These are phyloP conservation scores for Periglandula ipomoeae DNA, from an alignment of 2,329 filamentous ascomycete genomes.

Conservation along the genomic window DNA sequence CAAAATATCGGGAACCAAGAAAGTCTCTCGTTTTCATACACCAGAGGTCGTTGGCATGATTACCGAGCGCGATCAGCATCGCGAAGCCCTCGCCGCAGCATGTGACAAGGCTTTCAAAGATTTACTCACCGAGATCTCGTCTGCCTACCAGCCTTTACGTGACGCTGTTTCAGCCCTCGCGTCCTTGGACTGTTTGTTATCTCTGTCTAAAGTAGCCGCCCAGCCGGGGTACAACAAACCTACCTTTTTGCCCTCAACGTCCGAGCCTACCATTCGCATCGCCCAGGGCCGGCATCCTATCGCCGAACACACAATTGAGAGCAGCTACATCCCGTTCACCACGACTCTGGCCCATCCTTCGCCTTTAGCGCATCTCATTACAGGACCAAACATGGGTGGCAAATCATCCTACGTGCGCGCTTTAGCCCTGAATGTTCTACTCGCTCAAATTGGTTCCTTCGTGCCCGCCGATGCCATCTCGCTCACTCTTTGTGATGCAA, in stretches of 20 bases:
- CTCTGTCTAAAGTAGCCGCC: constrained; percentile 71
- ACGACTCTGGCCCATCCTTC: constrained; percentile 58
- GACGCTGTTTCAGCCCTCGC: constrained; percentile 82
- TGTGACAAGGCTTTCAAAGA: constrained; percentile 74
- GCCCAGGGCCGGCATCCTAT: constrained; percentile 77
- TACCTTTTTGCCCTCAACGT: constrained; percentile 49
- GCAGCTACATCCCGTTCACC: constrained; percentile 86
- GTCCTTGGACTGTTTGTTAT: constrained; percentile 81
- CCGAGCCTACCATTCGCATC: constrained; percentile 55
- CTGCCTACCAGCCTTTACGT: constrained; percentile 81
- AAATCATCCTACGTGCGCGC: constrained; percentile 97
- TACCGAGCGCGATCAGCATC: constrained; percentile 85
- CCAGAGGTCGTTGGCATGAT: constrained; percentile 79
- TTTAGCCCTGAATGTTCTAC: constrained; percentile 82
- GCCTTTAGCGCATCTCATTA: constrained; percentile 74
- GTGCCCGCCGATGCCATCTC: constrained; percentile 69
- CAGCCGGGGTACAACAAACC: constrained; percentile 86
- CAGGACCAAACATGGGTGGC: constrained; percentile 97
- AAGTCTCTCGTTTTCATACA: constrained; percentile 85
- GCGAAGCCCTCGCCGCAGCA: constrained; percentile 82
- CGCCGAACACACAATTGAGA: constrained; percentile 81
- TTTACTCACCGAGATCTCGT: constrained; percentile 64
- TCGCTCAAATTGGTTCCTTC: constrained; percentile 91
- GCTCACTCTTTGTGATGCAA: constrained; percentile 79
- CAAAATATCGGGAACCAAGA: constrained; percentile 93